Evolutionary conservation across 352 stramenopile species (phyloP), one percentile per base, ranked within the genome.

Genomic region (Globisporangium barbulae): DNA sequence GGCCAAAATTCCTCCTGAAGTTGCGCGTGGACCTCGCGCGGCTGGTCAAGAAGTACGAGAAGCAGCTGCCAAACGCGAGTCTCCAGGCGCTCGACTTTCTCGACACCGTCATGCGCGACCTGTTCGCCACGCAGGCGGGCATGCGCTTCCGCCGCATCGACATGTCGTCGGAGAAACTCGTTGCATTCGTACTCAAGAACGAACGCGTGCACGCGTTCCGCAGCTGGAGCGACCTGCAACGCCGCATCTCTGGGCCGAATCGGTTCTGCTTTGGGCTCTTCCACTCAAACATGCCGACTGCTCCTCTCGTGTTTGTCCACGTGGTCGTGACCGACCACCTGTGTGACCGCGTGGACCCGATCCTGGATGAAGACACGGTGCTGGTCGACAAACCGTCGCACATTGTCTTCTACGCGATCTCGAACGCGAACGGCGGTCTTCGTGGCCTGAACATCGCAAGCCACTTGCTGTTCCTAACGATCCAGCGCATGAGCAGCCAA

Each of bases 361-460:
- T 95, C 33, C 60, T 95, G 49, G 69, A 89, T 25, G 49, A 76
- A 37, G 81, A 90, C 37, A 76, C 74, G 2, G 67, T 71, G 0
- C 63, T 75, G 13, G 64, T 81, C 30, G 59, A 55, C 22, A 75
- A 74, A 4, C 84, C 83, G 5, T 87, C 84, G 15, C 86, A 95
- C 59, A 83, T 90, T n/a, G 81, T 95, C 44, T 95, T 93, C 53
- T 95, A 95, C 57, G 88, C 86, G 19, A 89, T 95, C 15, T 93
- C 83, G 2, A 95, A 89, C 57, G 78, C 85, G 21, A 92, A 95
- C 64, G 65, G 67, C 19, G 86, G 86, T 15, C 74, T 95, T n/a
- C 83, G 82, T 0, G 86, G 86, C 41, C 61, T 95, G 25, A 95
- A 95, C 59, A 88, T 90, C 0, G 86, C 83, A 21, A 93, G 83